Conservation (phyloP, 306 rosid genomes). For the Pterocarpus santalinus region DNA sequence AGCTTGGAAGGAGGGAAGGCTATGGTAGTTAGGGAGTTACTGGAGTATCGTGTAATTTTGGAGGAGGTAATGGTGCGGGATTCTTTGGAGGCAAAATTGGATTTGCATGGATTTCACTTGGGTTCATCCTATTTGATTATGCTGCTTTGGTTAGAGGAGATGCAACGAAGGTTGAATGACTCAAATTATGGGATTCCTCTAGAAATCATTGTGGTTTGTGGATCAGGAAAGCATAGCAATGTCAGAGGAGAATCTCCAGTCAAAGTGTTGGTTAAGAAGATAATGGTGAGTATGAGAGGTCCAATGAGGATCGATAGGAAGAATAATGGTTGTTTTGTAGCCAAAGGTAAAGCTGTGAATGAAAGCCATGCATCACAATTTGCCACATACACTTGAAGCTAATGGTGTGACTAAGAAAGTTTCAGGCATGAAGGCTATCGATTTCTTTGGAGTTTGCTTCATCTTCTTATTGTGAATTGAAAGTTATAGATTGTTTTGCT, state of each 20-base stretch:
- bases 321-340: conserved; percentile 78
- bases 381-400: no score
- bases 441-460: conserved; percentile 41
- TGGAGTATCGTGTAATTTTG: conserved; percentile 53
- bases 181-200: conserved; percentile 49
- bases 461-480: conserved; percentile 31
- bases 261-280: conserved; percentile 69
- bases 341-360: conserved; percentile 75
- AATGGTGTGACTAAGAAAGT: not conserved
- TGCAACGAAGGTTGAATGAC: conserved; percentile 51
- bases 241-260: conserved; percentile 76
- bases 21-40: conserved; percentile 68
- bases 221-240: conserved; percentile 83
- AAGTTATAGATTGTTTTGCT: not conserved
- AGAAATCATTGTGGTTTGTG: conserved; percentile 68
- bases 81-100: conserved; percentile 74
- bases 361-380: not conserved
- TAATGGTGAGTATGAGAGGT: conserved; percentile 67
- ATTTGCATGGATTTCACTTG: conserved; percentile 82
- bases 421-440: not conserved
- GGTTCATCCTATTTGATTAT: conserved; percentile 72
- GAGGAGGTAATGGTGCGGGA: conserved; percentile 77
- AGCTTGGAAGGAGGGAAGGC: conserved; percentile 67
- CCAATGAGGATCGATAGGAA: conserved; percentile 74
- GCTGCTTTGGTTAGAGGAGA: conserved; percentile 80